Evolutionary conservation across 306 rosid genomes (phyloP).

Genomic region (Quercus berberidifolia): DNA sequence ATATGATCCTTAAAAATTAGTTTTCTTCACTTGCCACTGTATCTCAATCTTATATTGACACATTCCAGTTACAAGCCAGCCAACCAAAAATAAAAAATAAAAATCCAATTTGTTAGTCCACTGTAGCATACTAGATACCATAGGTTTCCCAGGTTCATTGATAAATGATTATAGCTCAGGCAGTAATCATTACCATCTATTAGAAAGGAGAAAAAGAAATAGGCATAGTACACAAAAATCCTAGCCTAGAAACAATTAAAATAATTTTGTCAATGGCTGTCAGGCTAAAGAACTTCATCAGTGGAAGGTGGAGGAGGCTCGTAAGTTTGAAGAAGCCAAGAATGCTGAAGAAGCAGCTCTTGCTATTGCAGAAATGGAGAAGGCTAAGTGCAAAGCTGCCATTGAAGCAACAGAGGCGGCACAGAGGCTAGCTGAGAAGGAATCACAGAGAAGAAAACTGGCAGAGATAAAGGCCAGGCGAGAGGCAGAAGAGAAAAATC

Average conservation of each 20-base stretch:
- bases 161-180: too few relatives aligned
- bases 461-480: slow-evolving; percentile 72
- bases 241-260: background rate
- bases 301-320: slow-evolving; percentile 73
- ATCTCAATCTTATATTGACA: too few relatives aligned
- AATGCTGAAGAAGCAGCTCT: slow-evolving; percentile 82
- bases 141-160: too few relatives aligned
- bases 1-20: too few relatives aligned
- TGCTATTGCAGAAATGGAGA: slow-evolving; percentile 82
- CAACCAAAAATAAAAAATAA: too few relatives aligned
- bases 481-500: slow-evolving; percentile 75
- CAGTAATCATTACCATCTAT: too few relatives aligned
- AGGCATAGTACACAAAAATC: too few relatives aligned
- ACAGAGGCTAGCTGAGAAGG: slow-evolving; percentile 71
- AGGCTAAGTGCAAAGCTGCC: slow-evolving; percentile 84
- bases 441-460: slow-evolving; percentile 61
- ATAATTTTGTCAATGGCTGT: slow-evolving; percentile 1
- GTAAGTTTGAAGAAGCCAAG: slow-evolving; percentile 61
- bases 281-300: slow-evolving; percentile 78
- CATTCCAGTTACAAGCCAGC: too few relatives aligned
- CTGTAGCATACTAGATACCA: too few relatives aligned
- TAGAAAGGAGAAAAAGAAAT: too few relatives aligned
- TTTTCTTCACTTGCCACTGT: too few relatives aligned
- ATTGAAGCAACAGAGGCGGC: slow-evolving; percentile 79
- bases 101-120: too few relatives aligned